Percentiles rank a stretch among this genome's conserved stretches.
Evolutionary conservation across 2,329 filamentous ascomycete species (phyloP).

Genomic region (Paraphaeosphaeria minitans): DNA sequence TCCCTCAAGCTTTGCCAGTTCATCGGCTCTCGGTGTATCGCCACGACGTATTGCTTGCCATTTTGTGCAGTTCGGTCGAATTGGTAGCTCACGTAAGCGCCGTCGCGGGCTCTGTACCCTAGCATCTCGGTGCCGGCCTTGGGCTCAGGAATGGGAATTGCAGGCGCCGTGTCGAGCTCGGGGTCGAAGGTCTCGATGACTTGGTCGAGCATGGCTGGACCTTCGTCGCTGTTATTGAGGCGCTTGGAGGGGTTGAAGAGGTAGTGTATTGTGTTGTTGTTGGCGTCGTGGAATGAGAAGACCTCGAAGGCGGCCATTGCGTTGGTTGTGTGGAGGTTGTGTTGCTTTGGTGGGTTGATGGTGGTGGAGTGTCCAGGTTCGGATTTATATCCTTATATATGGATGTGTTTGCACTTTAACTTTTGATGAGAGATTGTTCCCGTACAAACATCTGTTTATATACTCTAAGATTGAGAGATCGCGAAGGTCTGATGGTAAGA

Average conservation of each 20-base stretch:
- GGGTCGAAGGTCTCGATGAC: constrained; percentile 8
- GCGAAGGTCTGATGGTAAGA: background rate
- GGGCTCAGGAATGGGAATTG: background rate
- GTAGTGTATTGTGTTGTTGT: constrained; percentile 10
- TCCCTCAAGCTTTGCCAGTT: constrained; percentile 12
- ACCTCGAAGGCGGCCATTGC: constrained; percentile 9
- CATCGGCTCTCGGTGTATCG: constrained; percentile 10
- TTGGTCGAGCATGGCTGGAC: constrained; percentile 6
- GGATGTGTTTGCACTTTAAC: background rate
- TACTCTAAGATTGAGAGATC: background rate
- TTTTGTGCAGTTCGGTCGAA: constrained; percentile 11
- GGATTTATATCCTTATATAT: background rate
- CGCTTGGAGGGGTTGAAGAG: constrained; percentile 14
- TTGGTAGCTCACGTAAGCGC: constrained; percentile 10
- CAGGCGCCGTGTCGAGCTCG: constrained; percentile 4
- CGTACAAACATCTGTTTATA: background rate
- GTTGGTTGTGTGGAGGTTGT: background rate
- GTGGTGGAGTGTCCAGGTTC: background rate
- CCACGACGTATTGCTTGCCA: constrained; percentile 13
- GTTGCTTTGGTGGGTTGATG: background rate
- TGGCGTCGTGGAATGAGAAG: constrained; percentile 3
- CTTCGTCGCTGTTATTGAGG: constrained; percentile 5
- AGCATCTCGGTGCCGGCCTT: constrained; percentile 7
- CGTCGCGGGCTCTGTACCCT: constrained; percentile 9
- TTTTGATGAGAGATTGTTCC: background rate